Percentiles rank a stretch among this genome's conserved stretches.
These are phyloP conservation scores for Phytophthora pluvialis DNA, from an alignment of 352 stramenopile species.

Conservation along the genomic window DNA sequence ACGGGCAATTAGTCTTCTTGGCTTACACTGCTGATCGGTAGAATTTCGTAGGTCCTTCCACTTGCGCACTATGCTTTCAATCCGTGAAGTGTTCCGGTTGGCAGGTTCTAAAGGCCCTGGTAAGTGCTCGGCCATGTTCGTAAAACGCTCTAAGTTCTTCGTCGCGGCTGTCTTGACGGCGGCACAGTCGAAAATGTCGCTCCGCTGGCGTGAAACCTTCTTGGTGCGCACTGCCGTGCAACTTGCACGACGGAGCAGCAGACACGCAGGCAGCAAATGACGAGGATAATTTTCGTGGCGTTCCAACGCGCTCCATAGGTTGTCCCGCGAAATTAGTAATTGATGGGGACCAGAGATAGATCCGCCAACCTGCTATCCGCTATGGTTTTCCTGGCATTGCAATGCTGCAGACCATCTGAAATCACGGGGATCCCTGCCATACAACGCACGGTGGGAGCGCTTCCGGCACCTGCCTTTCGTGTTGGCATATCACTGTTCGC, in stretches of 20 bases:
- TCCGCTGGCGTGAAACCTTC: too few relatives aligned
- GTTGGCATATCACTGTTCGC: slow-evolving; percentile 15
- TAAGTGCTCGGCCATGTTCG: too few relatives aligned
- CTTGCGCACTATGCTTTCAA: too few relatives aligned
- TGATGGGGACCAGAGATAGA: slow-evolving; percentile 3
- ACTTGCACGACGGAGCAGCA: neutral
- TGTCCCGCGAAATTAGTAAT: slow-evolving; percentile 11
- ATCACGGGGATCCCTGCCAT: neutral
- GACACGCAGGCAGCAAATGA: slow-evolving; percentile 27
- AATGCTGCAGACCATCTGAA: neutral
- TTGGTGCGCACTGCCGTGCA: neutral
- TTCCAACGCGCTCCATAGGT: slow-evolving; percentile 22
- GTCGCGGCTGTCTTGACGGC: too few relatives aligned
- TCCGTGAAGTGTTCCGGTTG: too few relatives aligned
- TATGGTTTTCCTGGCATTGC: slow-evolving; percentile 1
- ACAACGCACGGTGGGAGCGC: neutral
- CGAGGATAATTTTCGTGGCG: slow-evolving; percentile 26
- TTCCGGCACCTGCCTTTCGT: slow-evolving; percentile 11
- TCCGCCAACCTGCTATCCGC: slow-evolving; percentile 10
- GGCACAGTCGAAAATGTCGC: too few relatives aligned
- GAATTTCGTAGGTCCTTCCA: too few relatives aligned
- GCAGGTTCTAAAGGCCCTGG: too few relatives aligned
- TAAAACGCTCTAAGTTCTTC: too few relatives aligned
- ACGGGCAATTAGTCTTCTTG: too few relatives aligned
- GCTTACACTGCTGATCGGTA: too few relatives aligned